phyloP scores from a whole-genome alignment of 2,329 filamentous ascomycete genomes.

The Fusarium domesticum region DNA sequence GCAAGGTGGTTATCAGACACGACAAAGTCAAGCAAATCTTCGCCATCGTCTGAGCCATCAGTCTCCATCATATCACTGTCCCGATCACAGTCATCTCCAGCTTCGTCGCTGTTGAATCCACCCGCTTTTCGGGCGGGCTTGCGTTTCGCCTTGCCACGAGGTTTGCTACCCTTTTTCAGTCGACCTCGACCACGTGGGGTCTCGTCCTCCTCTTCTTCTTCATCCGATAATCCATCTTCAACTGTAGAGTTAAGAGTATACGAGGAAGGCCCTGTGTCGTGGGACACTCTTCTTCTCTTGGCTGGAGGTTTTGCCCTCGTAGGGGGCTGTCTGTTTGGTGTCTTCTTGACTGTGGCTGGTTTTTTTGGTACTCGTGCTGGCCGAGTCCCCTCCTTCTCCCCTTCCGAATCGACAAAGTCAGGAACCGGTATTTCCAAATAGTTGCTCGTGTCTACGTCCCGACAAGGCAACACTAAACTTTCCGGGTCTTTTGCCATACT shows the following conservation, averaged over 20 bases:
- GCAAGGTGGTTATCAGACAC: constrained; percentile 46
- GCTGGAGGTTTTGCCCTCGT: constrained; percentile 16
- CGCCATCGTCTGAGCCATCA: constrained; percentile 47
- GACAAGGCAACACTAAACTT: constrained; percentile 34
- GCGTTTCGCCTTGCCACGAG: constrained; percentile 22
- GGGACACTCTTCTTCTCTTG: constrained; percentile 23
- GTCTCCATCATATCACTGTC: constrained; percentile 47
- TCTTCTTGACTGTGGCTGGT: constrained; percentile 9
- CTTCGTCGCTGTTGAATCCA: constrained; percentile 44
- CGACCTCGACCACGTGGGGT: constrained; percentile 12
- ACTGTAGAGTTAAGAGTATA: constrained; percentile 14
- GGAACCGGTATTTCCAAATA: constrained; percentile 45
- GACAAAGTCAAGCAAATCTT: constrained; percentile 56
- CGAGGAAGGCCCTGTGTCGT: constrained; percentile 7
- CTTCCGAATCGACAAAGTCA: constrained; percentile 43
- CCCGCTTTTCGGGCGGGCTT: constrained; percentile 22
- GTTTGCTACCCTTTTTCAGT: constrained; percentile 16
- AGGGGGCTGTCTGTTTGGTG: constrained; percentile 11
- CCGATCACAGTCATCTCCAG: constrained; percentile 51
- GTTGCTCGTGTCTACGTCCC: constrained; percentile 37
- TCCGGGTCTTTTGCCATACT: constrained; percentile 51
- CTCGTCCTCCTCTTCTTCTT: constrained; percentile 17
- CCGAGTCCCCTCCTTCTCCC: constrained; percentile 20
- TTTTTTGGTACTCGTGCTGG: constrained; percentile 6
- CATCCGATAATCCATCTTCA: constrained; percentile 13